Evolutionary conservation across 768 basidiomycete species (phyloP), one percentile per base, ranked within the genome.

Genomic region (Termitomyces sp.): DNA sequence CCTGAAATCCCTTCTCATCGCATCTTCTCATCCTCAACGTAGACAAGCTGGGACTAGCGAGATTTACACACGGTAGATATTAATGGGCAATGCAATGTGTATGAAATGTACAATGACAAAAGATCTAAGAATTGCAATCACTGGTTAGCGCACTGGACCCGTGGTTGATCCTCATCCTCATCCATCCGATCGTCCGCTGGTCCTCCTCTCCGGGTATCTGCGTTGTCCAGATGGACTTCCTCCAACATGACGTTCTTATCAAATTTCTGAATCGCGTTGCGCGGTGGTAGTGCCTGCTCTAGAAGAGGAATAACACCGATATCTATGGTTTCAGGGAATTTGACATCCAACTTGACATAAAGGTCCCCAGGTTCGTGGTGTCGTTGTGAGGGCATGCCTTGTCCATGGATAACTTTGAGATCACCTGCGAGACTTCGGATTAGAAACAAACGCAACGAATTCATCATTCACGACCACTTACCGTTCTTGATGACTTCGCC

Each of bases 321-420:
- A 59, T 89, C 82, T 71, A 99, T 83, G 57, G 74, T 69, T 33
- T 94, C 91, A 39, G 97, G 97, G 85, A 98, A 99, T 59, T 80
- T 84, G 69, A 99, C 91, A 62, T 80, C 79, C 65, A 98, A 75
- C 69, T 87, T 90, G 73, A 99, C 81, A 70, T 85, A 94, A 60
- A 99, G 82, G 74, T 98, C 94, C 41, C 97, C 97, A 42, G 87
- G 84, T 70, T 99, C 95, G 75, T 98, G 97, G 75, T 98, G 96
- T 61, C 97, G 87, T 72, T 91, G 91, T 53, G 97, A 98, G 13
- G 96, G 97, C 97, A 99, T 99, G 61, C 97, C 97, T 76, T 98
- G 95, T 5, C 91, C 92, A 51, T 83, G 83, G 66, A 99, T 89
- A 63, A 95, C 88, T 75, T 97, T 98, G 68, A 95, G 69, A 46